phyloP scores from a whole-genome alignment of 169 alveolate genomes.

The Babesia ovis region DNA sequence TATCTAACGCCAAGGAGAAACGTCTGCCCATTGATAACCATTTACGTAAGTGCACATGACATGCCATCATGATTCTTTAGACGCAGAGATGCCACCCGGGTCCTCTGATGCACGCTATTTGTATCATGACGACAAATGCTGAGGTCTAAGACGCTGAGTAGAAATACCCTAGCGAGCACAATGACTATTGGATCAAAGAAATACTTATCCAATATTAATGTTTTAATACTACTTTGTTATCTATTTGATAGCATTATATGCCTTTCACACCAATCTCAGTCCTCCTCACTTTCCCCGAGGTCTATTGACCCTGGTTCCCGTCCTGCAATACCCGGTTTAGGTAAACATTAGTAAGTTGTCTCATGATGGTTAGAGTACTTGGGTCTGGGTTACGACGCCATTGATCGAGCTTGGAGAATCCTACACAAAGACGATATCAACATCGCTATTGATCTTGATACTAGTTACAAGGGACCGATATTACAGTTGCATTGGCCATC shows the following conservation, averaged over 20 bases:
- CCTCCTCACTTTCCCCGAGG: not conserved
- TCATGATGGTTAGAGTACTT: conserved; percentile 29
- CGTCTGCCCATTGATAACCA: conserved; percentile 80
- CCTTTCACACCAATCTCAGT: not conserved
- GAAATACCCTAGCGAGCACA: too few relatives aligned
- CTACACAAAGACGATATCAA: not conserved
- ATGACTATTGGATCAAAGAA: too few relatives aligned
- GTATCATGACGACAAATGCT: conserved; percentile 69
- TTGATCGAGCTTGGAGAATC: not conserved
- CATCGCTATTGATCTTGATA: not conserved
- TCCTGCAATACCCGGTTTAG: conserved; percentile 17
- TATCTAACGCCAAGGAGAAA: conserved; percentile 81
- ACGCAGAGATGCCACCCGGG: conserved; percentile 73
- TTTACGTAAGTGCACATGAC: conserved; percentile 50
- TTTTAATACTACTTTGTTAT: too few relatives aligned
- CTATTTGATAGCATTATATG: too few relatives aligned
- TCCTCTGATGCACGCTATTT: conserved; percentile 57
- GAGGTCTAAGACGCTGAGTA: not conserved
- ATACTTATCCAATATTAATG: too few relatives aligned
- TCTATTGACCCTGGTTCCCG: conserved; percentile 1
- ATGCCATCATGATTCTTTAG: conserved; percentile 23
- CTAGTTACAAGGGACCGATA: conserved; percentile 39
- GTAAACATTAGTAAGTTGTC: not conserved
- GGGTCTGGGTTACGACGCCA: conserved; percentile 52
- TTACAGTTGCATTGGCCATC: conserved; percentile 18